Evolutionary conservation across 2,329 filamentous ascomycete species (phyloP).

Genomic region (Aschersonia sp.): DNA sequence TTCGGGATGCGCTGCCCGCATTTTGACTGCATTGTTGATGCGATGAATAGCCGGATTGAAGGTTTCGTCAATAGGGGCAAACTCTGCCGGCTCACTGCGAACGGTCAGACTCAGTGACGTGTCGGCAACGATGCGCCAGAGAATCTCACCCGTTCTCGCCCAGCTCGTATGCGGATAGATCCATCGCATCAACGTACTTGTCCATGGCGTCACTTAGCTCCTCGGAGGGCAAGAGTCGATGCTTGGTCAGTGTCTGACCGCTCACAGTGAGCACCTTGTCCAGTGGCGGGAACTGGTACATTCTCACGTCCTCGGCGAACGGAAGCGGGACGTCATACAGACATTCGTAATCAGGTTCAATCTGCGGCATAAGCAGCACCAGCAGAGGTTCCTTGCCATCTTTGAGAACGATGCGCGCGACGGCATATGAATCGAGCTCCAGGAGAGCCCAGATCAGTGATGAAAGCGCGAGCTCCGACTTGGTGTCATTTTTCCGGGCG

Average conservation of each 20-base stretch:
- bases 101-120: neutral
- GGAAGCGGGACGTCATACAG: conserved; percentile 82
- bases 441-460: conserved; percentile 79
- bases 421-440: conserved; percentile 71
- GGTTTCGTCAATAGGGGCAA: conserved; percentile 63
- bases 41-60: conserved; percentile 81
- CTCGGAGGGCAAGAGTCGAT: conserved; percentile 66
- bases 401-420: conserved; percentile 75
- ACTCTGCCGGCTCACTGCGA: conserved; percentile 41
- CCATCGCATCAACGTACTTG: conserved; percentile 87
- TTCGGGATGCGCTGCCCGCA: conserved; percentile 62
- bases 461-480: conserved; percentile 71
- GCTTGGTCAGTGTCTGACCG: conserved; percentile 64
- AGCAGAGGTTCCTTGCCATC: conserved; percentile 66
- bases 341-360: conserved; percentile 69
- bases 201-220: conserved; percentile 71
- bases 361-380: conserved; percentile 63
- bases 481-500: conserved; percentile 63
- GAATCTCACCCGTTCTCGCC: conserved; percentile 57
- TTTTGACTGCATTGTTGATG: conserved; percentile 71
- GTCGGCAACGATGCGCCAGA: too few species aligned
- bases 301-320: conserved; percentile 81
- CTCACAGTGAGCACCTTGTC: conserved; percentile 80
- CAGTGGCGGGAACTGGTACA: conserved; percentile 83
- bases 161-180: conserved; percentile 54